phyloP scores from a whole-genome alignment of 106 monocot genomes.

The Dactylorhiza incarnata region DNA sequence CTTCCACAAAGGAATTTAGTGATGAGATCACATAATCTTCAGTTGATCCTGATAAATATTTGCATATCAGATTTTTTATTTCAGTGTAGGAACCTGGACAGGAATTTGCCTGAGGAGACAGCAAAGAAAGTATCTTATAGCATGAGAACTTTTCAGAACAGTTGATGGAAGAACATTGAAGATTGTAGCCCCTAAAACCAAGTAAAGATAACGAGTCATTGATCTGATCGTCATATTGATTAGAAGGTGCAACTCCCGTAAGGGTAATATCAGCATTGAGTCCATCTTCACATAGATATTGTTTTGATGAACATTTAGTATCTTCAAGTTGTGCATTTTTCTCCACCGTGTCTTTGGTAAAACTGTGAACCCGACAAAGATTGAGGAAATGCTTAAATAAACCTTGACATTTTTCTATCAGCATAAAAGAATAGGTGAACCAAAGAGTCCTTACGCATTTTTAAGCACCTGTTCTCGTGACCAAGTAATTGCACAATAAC shows the following conservation, averaged over 20 bases:
- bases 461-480: slow-evolving; percentile 20
- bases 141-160: slow-evolving; percentile 5
- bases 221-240: neutral
- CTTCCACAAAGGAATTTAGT: slow-evolving; percentile 50
- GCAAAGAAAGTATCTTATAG: slow-evolving; percentile 19
- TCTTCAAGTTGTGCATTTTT: slow-evolving; percentile 1
- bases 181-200: slow-evolving; percentile 2
- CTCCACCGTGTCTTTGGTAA: slow-evolving; percentile 5
- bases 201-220: slow-evolving; percentile 5
- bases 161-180: slow-evolving; percentile 1
- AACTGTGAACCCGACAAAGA: slow-evolving; percentile 8
- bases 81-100: slow-evolving; percentile 21
- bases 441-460: slow-evolving; percentile 21
- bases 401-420: neutral
- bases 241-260: slow-evolving; percentile 5
- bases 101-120: slow-evolving; percentile 33
- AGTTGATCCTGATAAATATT: slow-evolving; percentile 33
- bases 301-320: neutral
- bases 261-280: neutral
- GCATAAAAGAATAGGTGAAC: slow-evolving; percentile 6
- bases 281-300: slow-evolving; percentile 15
- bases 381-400: neutral
- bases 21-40: slow-evolving; percentile 77
- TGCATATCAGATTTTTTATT: slow-evolving; percentile 35
- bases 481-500: slow-evolving; percentile 28